A percentile compares a stretch with the other conserved stretches of the same genome.
Conservation (phyloP, 2,329 filamentous ascomycete genomes). For the Biscogniauxia sp. region DNA sequence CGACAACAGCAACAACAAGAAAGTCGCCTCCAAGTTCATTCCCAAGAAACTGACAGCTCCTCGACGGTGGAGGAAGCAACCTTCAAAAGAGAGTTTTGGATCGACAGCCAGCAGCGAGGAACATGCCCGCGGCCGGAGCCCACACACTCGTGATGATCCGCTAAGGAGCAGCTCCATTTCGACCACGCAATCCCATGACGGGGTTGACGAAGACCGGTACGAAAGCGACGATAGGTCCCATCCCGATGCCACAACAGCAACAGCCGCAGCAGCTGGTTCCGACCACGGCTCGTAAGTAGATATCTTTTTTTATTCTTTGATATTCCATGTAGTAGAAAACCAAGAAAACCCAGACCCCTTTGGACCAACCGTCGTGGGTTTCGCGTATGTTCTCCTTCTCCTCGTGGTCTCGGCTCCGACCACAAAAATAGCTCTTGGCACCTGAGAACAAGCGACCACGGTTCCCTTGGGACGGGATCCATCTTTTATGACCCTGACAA, state of each 20-base stretch:
- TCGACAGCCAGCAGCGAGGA: conserved; percentile 32
- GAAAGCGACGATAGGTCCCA: conserved; percentile 26
- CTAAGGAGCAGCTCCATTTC: conserved; percentile 18
- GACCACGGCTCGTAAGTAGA: conserved; percentile 33
- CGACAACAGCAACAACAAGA: conserved; percentile 10
- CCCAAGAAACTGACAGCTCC: conserved; percentile 50
- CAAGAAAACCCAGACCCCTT: no score
- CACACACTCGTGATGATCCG: conserved; percentile 20
- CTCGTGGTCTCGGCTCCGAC: neutral
- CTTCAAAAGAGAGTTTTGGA: conserved; percentile 38
- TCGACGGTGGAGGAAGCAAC: conserved; percentile 46
- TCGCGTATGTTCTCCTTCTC: neutral
- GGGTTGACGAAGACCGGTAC: conserved; percentile 8
- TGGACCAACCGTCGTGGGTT: no score
- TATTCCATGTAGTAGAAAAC: neutral
- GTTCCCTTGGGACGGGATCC: conserved; percentile 5
- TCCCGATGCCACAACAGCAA: conserved; percentile 25
- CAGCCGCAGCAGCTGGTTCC: conserved; percentile 35
- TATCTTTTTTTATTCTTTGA: conserved; percentile 6
- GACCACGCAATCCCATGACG: conserved; percentile 30
- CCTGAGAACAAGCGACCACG: neutral
- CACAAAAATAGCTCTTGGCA: neutral
- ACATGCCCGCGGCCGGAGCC: conserved; percentile 28
- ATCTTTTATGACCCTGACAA: conserved; percentile 5
- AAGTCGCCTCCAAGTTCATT: conserved; percentile 37